Conservation (phyloP, 345 rosid species). For the Combretum micranthum region DNA sequence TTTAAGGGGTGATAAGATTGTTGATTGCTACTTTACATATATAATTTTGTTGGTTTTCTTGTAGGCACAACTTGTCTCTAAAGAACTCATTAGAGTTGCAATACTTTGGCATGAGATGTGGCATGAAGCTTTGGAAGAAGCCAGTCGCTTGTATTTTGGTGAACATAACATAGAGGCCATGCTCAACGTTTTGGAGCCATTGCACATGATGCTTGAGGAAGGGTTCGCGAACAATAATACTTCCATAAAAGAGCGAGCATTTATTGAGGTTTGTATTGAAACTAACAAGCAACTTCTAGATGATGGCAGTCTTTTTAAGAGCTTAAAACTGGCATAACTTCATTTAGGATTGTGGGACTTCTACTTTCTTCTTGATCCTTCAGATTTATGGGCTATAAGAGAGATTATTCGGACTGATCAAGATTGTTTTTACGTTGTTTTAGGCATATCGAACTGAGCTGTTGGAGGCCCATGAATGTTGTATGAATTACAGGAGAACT, state of each 20-base stretch:
- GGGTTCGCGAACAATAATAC: conserved; percentile 66
- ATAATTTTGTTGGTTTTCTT: conserved; percentile 1
- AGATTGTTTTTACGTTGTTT: conserved; percentile 5
- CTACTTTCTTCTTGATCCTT: too few relatives aligned
- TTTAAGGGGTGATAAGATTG: neutral
- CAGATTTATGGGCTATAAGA: too few relatives aligned
- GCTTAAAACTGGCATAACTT: too few relatives aligned
- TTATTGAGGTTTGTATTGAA: conserved; percentile 64
- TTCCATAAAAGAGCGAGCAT: conserved; percentile 83
- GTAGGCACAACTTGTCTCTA: conserved; percentile 95
- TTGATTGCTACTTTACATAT: too few relatives aligned
- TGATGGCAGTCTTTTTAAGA: neutral
- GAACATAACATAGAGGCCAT: conserved; percentile 96
- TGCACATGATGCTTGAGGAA: conserved; percentile 86
- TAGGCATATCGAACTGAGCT: conserved; percentile 90
- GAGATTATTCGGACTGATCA: too few relatives aligned
- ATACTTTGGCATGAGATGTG: conserved; percentile 99
- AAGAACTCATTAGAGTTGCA: conserved; percentile 89
- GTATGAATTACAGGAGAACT: conserved; percentile 78
- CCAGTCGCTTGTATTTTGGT: conserved; percentile 95
- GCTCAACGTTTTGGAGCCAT: conserved; percentile 91
- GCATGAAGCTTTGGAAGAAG: conserved; percentile 99
- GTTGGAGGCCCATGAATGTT: conserved; percentile 87
- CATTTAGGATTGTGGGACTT: too few relatives aligned
- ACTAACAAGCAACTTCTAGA: neutral